Percentiles rank a stretch among this genome's conserved stretches.
Evolutionary conservation across 805 yeast species (phyloP).

Genomic region (Zygoascus bituminiphila): DNA sequence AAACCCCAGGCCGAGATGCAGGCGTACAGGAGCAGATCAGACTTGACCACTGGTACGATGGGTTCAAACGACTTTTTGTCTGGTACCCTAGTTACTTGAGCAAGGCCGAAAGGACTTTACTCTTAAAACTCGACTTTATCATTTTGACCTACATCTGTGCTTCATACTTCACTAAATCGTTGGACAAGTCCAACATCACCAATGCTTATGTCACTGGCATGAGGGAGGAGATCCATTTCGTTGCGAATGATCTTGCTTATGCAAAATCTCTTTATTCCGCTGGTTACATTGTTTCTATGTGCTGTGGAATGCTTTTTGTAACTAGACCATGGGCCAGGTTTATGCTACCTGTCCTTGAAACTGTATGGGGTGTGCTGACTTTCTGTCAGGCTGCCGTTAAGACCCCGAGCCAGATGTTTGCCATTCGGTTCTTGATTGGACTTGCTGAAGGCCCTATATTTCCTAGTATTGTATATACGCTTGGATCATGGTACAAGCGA

Average conservation of each 20-base stretch:
- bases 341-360: constrained; percentile 30
- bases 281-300: constrained; percentile 42
- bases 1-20: background rate
- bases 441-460: constrained; percentile 38
- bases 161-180: constrained; percentile 40
- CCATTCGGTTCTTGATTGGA: constrained; percentile 38
- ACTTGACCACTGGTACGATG: constrained; percentile 23
- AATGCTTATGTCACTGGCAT: constrained; percentile 53
- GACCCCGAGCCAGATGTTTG: constrained; percentile 30
- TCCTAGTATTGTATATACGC: constrained; percentile 35
- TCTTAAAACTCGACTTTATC: constrained; percentile 30
- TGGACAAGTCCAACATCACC: constrained; percentile 42
- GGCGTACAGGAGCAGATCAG: background rate
- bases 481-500: constrained; percentile 40
- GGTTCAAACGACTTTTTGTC: constrained; percentile 19
- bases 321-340: constrained; percentile 30
- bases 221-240: constrained; percentile 38
- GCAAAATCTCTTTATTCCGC: constrained; percentile 37
- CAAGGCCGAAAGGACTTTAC: constrained; percentile 24
- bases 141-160: constrained; percentile 29
- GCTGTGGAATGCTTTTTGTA: constrained; percentile 32
- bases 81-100: constrained; percentile 28
- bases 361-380: constrained; percentile 33
- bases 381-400: constrained; percentile 29
- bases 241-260: constrained; percentile 39